Percentiles rank a stretch among this genome's conserved stretches.
Evolutionary conservation across 768 basidiomycete species (phyloP).

Genomic region (Suillus subalutaceus): DNA sequence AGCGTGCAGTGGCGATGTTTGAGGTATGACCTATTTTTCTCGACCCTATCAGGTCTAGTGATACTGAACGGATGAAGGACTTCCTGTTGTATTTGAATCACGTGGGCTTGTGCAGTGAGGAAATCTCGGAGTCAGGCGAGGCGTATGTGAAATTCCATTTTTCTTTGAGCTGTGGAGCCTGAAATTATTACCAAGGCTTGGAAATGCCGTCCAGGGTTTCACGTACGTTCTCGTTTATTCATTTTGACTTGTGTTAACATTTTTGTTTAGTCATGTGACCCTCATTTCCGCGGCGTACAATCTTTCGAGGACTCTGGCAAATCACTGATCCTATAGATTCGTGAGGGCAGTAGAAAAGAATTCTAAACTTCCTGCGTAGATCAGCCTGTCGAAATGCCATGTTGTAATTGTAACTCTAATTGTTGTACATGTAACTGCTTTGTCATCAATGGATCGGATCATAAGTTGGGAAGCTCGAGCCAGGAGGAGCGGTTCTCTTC

Average conservation of each 20-base stretch:
- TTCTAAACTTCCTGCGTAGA: not conserved
- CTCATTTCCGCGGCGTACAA: constrained; percentile 86
- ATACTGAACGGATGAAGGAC: constrained; percentile 45
- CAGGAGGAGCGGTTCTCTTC: not conserved
- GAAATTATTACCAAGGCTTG: constrained; percentile 51
- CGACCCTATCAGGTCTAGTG: not conserved
- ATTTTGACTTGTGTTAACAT: not conserved
- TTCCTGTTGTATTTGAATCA: constrained; percentile 86
- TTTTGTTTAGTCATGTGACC: constrained; percentile 66
- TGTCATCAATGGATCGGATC: not conserved
- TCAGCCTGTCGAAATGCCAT: not conserved
- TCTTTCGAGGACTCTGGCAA: constrained; percentile 61
- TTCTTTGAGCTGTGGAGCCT: constrained; percentile 4
- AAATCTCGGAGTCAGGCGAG: constrained; percentile 85
- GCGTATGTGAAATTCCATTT: constrained; percentile 49
- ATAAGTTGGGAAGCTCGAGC: not conserved
- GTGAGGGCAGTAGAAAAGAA: not conserved
- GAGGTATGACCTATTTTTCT: constrained; percentile 55
- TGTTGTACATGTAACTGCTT: not conserved
- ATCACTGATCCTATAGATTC: not conserved
- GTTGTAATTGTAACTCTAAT: not conserved
- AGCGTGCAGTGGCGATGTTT: constrained; percentile 82
- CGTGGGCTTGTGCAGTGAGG: constrained; percentile 84
- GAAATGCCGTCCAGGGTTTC: constrained; percentile 89
- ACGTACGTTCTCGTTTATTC: constrained; percentile 56